These are phyloP conservation scores for Stramenopiles sp. DNA, from an alignment of 352 stramenopile species.

Conservation along the genomic window DNA sequence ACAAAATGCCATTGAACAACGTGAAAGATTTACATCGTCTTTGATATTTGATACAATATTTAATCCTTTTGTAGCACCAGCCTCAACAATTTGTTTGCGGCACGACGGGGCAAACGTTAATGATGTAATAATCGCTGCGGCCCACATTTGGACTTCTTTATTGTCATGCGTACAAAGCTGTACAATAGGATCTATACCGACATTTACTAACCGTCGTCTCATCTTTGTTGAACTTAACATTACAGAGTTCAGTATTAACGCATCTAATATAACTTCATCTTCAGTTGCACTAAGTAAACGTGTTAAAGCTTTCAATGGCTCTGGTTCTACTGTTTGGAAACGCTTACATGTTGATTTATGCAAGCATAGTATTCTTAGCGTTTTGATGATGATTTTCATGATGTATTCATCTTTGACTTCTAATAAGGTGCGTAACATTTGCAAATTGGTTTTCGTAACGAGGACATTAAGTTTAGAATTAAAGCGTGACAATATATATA, in stretches of 20 bases:
- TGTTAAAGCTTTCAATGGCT: not conserved
- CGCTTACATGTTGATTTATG: not conserved
- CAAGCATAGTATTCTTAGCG: not conserved
- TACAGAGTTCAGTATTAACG: not conserved
- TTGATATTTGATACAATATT: conserved; percentile 4
- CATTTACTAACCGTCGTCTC: not conserved
- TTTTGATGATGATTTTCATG: not conserved
- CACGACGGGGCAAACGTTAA: not conserved
- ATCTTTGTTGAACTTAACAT: not conserved
- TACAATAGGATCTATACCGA: not conserved
- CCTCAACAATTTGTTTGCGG: not conserved
- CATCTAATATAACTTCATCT: not conserved
- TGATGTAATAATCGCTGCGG: not conserved
- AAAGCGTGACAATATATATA: not conserved
- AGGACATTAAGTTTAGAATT: not conserved
- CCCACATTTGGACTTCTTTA: conserved; percentile 2
- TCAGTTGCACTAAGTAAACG: not conserved
- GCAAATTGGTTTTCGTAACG: not conserved
- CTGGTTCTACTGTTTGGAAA: not conserved
- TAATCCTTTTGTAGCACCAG: not conserved
- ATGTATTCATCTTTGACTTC: not conserved
- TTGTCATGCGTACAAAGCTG: not conserved
- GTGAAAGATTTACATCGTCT: not conserved
- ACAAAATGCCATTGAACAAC: not conserved
- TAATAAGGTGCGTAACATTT: not conserved